These are phyloP conservation scores for Brassica cretica DNA, from an alignment of 345 rosid genomes.

Conservation along the genomic window DNA sequence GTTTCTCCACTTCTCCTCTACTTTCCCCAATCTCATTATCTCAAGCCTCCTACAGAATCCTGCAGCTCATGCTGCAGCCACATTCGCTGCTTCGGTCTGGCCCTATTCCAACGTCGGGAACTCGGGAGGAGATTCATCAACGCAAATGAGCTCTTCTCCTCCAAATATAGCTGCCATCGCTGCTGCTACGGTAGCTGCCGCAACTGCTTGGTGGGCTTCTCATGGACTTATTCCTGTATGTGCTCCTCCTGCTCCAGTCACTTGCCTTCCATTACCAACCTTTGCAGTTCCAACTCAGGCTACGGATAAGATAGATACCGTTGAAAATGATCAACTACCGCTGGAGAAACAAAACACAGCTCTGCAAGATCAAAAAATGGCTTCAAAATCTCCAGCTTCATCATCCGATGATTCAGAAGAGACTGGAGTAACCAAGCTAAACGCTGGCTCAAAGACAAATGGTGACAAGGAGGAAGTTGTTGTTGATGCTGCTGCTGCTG, in stretches of 20 bases:
- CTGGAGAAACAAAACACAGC: conserved; percentile 54
- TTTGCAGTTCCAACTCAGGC: conserved; percentile 47
- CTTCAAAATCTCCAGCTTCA: conserved; percentile 50
- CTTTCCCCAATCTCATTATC: conserved; percentile 69
- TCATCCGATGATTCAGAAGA: conserved; percentile 63
- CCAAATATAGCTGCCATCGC: conserved; percentile 78
- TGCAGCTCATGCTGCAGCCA: conserved; percentile 89
- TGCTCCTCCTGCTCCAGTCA: conserved; percentile 76
- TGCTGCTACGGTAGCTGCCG: conserved; percentile 91
- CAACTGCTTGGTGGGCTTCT: conserved; percentile 99
- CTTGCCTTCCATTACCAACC: conserved; percentile 54
- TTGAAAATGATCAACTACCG: conserved; percentile 43
- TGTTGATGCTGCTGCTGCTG: conserved; percentile 24
- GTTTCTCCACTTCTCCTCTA: conserved; percentile 50
- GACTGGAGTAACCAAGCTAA: conserved; percentile 50
- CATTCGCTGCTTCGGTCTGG: conserved; percentile 80
- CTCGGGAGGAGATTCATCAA: conserved; percentile 53
- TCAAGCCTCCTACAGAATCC: conserved; percentile 86
- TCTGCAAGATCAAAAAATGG: conserved; percentile 54
- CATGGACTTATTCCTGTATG: conserved; percentile 83
- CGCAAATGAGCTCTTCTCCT: conserved; percentile 51
- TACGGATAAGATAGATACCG: conserved; percentile 29
- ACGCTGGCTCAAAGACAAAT: conserved; percentile 37
- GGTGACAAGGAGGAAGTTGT: conserved; percentile 52
- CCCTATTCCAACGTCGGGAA: conserved; percentile 57